Evolutionary conservation across 2,329 filamentous ascomycete species (phyloP).

Genomic region (Malbranchea zuffiana): DNA sequence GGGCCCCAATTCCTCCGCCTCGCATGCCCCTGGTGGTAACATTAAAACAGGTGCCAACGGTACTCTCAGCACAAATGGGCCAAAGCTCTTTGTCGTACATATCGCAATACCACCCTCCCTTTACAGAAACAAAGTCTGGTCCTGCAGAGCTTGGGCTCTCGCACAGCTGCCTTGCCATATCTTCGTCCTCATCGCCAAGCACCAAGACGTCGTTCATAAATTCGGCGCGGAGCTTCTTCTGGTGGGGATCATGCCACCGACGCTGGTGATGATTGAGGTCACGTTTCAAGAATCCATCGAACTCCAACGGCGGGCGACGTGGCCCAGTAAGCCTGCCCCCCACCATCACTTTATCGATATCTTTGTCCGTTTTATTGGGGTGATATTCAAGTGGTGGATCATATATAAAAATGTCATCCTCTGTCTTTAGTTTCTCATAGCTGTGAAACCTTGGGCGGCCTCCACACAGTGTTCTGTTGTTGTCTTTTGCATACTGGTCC

Average conservation of each 20-base stretch:
- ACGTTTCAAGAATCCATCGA: too few relatives aligned
- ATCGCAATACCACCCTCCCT: conserved; percentile 25
- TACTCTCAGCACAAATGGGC: conserved; percentile 18
- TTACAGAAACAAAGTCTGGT: conserved; percentile 24
- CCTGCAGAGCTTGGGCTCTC: conserved; percentile 21
- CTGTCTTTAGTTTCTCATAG: conserved; percentile 16
- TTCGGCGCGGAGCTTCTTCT: conserved; percentile 11
- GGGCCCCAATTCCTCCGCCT: conserved; percentile 4
- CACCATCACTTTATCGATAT: conserved; percentile 12
- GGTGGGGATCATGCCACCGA: conserved; percentile 10
- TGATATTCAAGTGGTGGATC: conserved; percentile 20
- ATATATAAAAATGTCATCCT: conserved; percentile 20
- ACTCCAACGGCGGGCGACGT: background rate
- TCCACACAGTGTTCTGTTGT: conserved; percentile 6
- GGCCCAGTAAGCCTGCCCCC: conserved; percentile 1
- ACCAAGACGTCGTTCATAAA: conserved; percentile 15
- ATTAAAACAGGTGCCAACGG: conserved; percentile 3
- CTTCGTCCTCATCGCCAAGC: conserved; percentile 17
- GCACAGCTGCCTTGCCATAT: conserved; percentile 25
- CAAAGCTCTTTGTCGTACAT: conserved; percentile 22
- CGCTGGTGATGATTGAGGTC: background rate
- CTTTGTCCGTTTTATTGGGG: conserved; percentile 13
- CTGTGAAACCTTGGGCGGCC: conserved; percentile 4
- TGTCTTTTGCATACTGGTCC: background rate
- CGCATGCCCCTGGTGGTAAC: conserved; percentile 1